Conservation (phyloP, 192 early-diverging fungal genomes). For the Podila verticillata region DNA sequence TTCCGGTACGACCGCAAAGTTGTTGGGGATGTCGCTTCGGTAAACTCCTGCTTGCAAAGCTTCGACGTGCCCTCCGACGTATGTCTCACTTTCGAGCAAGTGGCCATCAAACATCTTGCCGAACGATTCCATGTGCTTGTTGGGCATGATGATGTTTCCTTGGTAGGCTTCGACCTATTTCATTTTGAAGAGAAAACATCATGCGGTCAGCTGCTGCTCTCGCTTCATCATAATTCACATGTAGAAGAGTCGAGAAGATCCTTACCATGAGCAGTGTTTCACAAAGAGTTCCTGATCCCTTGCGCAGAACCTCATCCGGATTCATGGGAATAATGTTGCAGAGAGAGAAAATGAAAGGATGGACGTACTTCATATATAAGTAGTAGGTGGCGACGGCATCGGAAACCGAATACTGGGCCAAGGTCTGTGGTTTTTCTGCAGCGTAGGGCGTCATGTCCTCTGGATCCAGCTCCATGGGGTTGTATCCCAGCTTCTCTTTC, state of each 20-base stretch:
- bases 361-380: slow-evolving; percentile 99
- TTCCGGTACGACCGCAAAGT: slow-evolving; percentile 81
- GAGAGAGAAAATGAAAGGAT: slow-evolving; percentile 99
- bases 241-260: background rate
- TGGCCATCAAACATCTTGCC: slow-evolving; percentile 90
- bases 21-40: slow-evolving; percentile 88
- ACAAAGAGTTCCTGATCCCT: slow-evolving; percentile 96
- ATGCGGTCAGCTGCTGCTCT: slow-evolving; percentile 4
- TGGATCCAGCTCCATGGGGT: slow-evolving; percentile 98
- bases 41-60: slow-evolving; percentile 99
- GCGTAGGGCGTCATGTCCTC: slow-evolving; percentile 99
- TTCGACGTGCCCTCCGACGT: slow-evolving; percentile 99
- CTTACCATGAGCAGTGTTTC: slow-evolving; percentile 95
- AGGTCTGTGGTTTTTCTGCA: slow-evolving; percentile 86
- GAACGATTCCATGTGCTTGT: slow-evolving; percentile 88
- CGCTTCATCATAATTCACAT: background rate
- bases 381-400: slow-evolving; percentile 99
- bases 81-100: slow-evolving; percentile 92
- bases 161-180: slow-evolving; percentile 85
- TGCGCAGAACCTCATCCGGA: slow-evolving; percentile 95
- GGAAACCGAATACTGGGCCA: slow-evolving; percentile 98
- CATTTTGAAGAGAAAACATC: background rate
- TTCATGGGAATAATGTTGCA: slow-evolving; percentile 99
- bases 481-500: slow-evolving; percentile 94
- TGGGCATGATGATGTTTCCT: slow-evolving; percentile 94